Evolutionary conservation across 2,329 filamentous ascomycete genomes (phyloP).

Genomic region (Neofusicoccum sp.): DNA sequence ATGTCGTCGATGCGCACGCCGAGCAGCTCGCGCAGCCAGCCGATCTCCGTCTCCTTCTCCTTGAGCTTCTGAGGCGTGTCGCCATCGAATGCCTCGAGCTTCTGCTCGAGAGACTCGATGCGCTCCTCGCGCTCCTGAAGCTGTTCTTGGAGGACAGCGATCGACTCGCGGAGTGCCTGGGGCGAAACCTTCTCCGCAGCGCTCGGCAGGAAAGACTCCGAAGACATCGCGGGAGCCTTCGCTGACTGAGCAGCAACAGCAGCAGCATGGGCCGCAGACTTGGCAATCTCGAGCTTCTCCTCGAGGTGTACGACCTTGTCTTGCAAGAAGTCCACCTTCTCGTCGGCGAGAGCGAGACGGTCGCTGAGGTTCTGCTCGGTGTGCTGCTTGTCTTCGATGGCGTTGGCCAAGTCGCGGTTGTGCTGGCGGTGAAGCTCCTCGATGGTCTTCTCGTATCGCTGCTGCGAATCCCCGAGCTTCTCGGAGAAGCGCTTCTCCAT

Average conservation of each 20-base stretch:
- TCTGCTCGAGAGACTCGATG: slow-evolving; percentile 81
- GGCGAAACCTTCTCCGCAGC: slow-evolving; percentile 85
- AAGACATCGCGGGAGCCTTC: slow-evolving; percentile 44
- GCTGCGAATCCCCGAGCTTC: slow-evolving; percentile 27
- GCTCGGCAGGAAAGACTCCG: slow-evolving; percentile 37
- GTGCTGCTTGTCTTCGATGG: slow-evolving; percentile 77
- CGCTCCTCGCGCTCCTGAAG: slow-evolving; percentile 87
- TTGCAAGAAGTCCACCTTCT: slow-evolving; percentile 80
- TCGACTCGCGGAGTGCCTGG: slow-evolving; percentile 91
- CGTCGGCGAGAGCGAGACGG: slow-evolving; percentile 75
- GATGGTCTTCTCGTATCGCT: slow-evolving; percentile 67
- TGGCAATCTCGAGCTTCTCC: slow-evolving; percentile 86
- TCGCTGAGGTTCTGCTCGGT: slow-evolving; percentile 78
- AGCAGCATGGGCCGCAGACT: slow-evolving; percentile 80
- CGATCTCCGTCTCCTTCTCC: slow-evolving; percentile 91
- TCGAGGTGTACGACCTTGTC: slow-evolving; percentile 83
- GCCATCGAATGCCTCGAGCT: slow-evolving; percentile 66
- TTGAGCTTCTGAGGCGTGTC: slow-evolving; percentile 79
- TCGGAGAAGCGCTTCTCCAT: slow-evolving; percentile 46
- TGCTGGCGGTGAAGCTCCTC: slow-evolving; percentile 69
- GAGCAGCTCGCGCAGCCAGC: slow-evolving; percentile 89
- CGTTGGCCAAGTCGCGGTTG: slow-evolving; percentile 61
- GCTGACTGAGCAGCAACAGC: slow-evolving; percentile 61
- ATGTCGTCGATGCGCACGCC: slow-evolving; percentile 88
- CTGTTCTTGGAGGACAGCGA: slow-evolving; percentile 94